Evolutionary conservation across 2,329 filamentous ascomycete species (phyloP), one percentile per base, ranked within the genome.

Genomic region (Penicillium sp.): DNA sequence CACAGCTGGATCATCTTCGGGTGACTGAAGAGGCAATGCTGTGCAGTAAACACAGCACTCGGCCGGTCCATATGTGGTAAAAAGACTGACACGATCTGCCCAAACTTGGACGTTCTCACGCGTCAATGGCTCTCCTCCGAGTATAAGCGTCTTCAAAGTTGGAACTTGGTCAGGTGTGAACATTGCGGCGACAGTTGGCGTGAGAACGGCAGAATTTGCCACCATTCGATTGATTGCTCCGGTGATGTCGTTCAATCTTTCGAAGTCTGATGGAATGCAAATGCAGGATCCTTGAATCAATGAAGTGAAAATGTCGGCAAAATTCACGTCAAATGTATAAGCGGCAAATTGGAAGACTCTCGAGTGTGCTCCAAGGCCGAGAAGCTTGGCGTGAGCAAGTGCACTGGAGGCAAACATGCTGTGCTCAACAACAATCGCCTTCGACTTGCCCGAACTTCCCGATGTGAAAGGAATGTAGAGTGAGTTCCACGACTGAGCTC

Each of bases 381-480:
- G 24, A 13, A 31, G 42, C 11, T 44, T 24, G 14, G 14, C 24
- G 4, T 44, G 42, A 9, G 13, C 42, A n/a, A n/a, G 5, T 14
- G 46, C 48, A 49, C 41, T 48, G 4, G 73, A 67, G 0, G 75
- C 65, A 0, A 76, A 59, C 2, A 66, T 64, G 10, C 51, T 48
- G 36, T 78, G 75, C 1, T 55, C 58, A 53, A 68, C 73, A 3
- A 71, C 14, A 10, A 77, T 72, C 0, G 70, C 74, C 58, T 79
- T 79, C 0, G 76, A 76, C 5, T 58, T 67, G 2, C 77, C 76
- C 1, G 75, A 78, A 7, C 72, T 72, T 1, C 77, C 77, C 2
- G 75, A 79, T 0, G 77, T 79, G 54, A 77, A 78, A 41, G 72
- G 72, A 0, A 78, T 29, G 44, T 75, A 79, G 0, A 50, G 74